Base-by-base conservation (phyloP, 371 early-diverging fungal species). In the Actinomucor elegans region DNA sequence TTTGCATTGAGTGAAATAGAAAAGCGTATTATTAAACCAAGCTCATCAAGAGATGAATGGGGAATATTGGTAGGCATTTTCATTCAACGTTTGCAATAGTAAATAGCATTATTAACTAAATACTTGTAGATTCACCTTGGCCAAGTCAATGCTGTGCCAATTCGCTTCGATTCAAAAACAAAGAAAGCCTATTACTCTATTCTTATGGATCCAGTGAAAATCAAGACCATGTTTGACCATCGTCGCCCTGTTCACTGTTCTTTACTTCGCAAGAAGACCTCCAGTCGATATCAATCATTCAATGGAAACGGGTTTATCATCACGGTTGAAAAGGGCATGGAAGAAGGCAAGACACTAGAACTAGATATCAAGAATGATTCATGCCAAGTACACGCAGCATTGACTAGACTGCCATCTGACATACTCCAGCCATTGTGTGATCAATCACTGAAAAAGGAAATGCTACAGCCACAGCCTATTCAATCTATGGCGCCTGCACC, bases 201-300 rank as follows among this genome's bases (percentile, higher is more conserved):
- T 26, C 34, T 59, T 0, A 77, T 77, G 77, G 59, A 71, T 37
- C 77, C 77, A 29, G 53, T 77, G 18, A 50, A 64, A 20, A 69
- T 77, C 32, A 68, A 69, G 15, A 60, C 74, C 33, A 73, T 73
- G 71, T 77, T 63, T 52, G 77, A 77, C 26, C 77, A 76, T 44
- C 45, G 58, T 32, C 58, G 74, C 37, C 64, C 69, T 26, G 65
- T 77, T 17, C 73, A 77, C 21, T 73, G 73, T 35, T 62, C 69
- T 8, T 23, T 77, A 15, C 37, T 71, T 18, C 51, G 61, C 33
- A 59, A 59, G 26, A 48, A 40, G 17, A 29, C 21, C 26, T 17
- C 41, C 15, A 41, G 21, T 26, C 38, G 26, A 27, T 52, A 44
- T 7, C 58, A 51, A 40, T 51, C 54, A 12, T 57, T 28, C 52